A percentile compares a stretch with the other conserved stretches of the same genome.
Conservation (phyloP, 208 protist species). For the Trypanosoma conorhini region DNA sequence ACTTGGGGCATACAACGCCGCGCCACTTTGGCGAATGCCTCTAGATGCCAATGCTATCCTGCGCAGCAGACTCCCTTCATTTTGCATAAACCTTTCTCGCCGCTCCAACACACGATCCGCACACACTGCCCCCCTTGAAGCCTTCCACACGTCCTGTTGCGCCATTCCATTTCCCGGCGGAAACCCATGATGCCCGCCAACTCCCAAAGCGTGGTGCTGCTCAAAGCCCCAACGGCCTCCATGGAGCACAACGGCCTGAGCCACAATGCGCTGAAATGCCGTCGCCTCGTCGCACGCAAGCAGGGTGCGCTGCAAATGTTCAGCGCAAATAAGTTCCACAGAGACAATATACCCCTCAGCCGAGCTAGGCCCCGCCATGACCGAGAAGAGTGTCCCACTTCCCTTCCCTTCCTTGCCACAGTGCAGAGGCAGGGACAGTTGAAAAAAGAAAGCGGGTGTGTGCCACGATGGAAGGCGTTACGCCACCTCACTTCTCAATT, state of each 20-base stretch:
- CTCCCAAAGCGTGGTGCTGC: slow-evolving; percentile 19
- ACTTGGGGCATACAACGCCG: slow-evolving; percentile 6
- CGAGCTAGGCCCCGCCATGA: background rate
- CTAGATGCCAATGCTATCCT: slow-evolving; percentile 42
- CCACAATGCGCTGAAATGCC: slow-evolving; percentile 72
- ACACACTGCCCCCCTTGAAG: background rate
- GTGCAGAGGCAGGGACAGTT: background rate
- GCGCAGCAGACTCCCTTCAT: slow-evolving; percentile 38
- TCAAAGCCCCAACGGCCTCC: slow-evolving; percentile 53
- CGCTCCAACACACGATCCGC: slow-evolving; percentile 26
- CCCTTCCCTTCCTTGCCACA: slow-evolving; percentile 22
- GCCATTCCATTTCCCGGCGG: background rate
- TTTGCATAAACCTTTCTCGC: slow-evolving; percentile 43
- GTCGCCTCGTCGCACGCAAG: slow-evolving; percentile 66
- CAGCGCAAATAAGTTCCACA: slow-evolving; percentile 49
- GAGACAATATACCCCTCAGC: background rate
- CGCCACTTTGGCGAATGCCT: slow-evolving; percentile 47
- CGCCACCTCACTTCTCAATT: background rate
- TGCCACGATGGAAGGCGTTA: background rate
- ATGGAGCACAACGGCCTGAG: slow-evolving; percentile 39
- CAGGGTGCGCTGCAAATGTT: slow-evolving; percentile 55
- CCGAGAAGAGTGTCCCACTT: background rate
- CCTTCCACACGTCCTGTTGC: background rate
- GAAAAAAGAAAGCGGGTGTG: background rate
- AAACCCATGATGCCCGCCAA: background rate